Evolutionary conservation across 192 early-diverging fungal genomes (phyloP).

Genomic region (Coemansia sp.): DNA sequence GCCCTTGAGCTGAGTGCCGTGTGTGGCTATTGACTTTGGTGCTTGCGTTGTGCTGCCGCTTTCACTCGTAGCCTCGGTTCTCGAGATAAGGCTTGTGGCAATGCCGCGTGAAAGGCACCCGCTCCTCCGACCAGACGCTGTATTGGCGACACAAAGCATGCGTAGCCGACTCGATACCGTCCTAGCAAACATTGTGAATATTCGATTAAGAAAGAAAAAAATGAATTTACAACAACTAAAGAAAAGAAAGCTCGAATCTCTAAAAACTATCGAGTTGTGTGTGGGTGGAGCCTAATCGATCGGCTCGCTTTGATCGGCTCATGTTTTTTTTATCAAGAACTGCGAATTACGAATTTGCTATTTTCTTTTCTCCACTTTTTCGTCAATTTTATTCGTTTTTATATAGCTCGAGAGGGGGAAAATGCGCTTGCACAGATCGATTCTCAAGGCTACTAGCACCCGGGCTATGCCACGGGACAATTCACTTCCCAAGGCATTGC

Average conservation of each 20-base stretch:
- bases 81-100: background rate
- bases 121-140: background rate
- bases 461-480: constrained; percentile 42
- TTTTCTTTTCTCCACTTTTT: background rate
- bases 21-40: constrained; percentile 60
- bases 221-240: background rate
- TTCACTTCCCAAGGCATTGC: constrained; percentile 45
- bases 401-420: background rate
- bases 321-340: background rate
- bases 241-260: background rate
- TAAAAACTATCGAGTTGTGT: background rate
- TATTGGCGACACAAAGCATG: background rate
- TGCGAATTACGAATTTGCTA: background rate
- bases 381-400: background rate
- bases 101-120: background rate
- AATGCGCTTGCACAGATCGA: constrained; percentile 48
- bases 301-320: background rate
- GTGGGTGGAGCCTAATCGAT: background rate
- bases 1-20: constrained; percentile 84
- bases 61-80: background rate
- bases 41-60: background rate
- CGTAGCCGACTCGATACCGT: constrained; percentile 1
- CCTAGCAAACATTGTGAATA: background rate
- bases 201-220: background rate
- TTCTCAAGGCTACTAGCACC: constrained; percentile 28